Conservation (phyloP, 805 yeast species). For the Starmerella apicola region DNA sequence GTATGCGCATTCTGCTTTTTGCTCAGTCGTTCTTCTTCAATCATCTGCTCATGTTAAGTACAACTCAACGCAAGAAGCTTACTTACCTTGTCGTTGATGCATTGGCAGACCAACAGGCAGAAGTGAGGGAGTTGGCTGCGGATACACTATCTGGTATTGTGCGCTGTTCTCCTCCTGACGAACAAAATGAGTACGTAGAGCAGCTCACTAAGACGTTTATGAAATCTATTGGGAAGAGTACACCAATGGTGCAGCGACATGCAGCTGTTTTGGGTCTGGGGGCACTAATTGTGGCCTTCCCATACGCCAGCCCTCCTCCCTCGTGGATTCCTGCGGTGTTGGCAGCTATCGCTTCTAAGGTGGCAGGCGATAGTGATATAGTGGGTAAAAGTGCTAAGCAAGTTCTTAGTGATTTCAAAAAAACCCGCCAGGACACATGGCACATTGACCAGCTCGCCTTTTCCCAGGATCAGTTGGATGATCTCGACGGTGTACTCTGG, state of each 20-base stretch:
- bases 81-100: slow-evolving; percentile 41
- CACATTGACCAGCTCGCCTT: slow-evolving; percentile 71
- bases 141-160: slow-evolving; percentile 67
- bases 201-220: slow-evolving; percentile 32
- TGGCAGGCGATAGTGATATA: slow-evolving; percentile 60
- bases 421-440: slow-evolving; percentile 93
- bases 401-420: slow-evolving; percentile 70
- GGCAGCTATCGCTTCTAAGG: slow-evolving; percentile 54
- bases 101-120: slow-evolving; percentile 51
- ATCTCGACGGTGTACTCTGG: slow-evolving; percentile 87
- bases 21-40: slow-evolving; percentile 60
- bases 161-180: slow-evolving; percentile 42
- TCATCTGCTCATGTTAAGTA: slow-evolving; percentile 44
- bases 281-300: slow-evolving; percentile 76
- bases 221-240: slow-evolving; percentile 25
- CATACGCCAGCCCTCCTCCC: slow-evolving; percentile 86
- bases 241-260: slow-evolving; percentile 39
- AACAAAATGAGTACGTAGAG: slow-evolving; percentile 31
- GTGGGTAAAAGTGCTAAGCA: slow-evolving; percentile 78
- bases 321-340: slow-evolving; percentile 71
- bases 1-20: slow-evolving; percentile 52
- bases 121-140: slow-evolving; percentile 64
- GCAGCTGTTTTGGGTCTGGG: slow-evolving; percentile 85
- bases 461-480: slow-evolving; percentile 68
- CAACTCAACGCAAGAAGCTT: slow-evolving; percentile 37